A percentile compares a stretch with the other conserved stretches of the same genome.
These are phyloP conservation scores for Suillus decipiens DNA, from an alignment of 768 basidiomycete genomes.

Conservation along the genomic window DNA sequence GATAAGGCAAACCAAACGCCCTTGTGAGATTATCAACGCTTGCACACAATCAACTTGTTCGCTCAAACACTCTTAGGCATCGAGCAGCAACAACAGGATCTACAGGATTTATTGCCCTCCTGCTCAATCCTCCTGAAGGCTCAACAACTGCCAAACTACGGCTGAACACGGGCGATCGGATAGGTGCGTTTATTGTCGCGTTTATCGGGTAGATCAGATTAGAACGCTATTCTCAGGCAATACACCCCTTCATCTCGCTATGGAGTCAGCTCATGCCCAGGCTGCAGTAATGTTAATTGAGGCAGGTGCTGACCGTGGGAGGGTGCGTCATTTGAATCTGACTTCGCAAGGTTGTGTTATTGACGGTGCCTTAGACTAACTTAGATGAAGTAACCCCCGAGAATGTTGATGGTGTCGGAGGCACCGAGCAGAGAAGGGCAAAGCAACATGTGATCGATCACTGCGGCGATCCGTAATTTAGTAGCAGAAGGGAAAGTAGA, in stretches of 20 bases:
- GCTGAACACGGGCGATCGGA: conserved; percentile 82
- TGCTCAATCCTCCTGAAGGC: conserved; percentile 82
- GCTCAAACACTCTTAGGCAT: conserved; percentile 54
- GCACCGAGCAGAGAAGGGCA: conserved; percentile 80
- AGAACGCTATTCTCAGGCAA: conserved; percentile 59
- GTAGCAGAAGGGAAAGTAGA: conserved; percentile 35
- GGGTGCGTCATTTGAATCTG: conserved; percentile 52
- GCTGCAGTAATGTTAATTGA: conserved; percentile 90
- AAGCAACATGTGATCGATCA: conserved; percentile 72
- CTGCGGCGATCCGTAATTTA: conserved; percentile 54
- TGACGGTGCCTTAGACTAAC: conserved; percentile 58
- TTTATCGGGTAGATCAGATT: background rate
- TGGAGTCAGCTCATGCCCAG: conserved; percentile 95
- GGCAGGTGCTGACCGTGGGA: conserved; percentile 89
- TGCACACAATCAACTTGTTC: background rate
- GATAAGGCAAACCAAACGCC: conserved; percentile 94
- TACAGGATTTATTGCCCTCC: conserved; percentile 80
- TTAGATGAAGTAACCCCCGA: conserved; percentile 86
- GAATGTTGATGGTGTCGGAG: conserved; percentile 88
- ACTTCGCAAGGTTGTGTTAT: background rate
- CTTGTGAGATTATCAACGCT: conserved; percentile 53
- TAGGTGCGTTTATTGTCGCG: conserved; percentile 47
- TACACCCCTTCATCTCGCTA: conserved; percentile 94
- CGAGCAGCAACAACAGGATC: conserved; percentile 96
- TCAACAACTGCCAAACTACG: conserved; percentile 62